Percentiles rank a stretch among this genome's conserved stretches.
Evolutionary conservation across 352 stramenopile species (phyloP).

Genomic region (Globisporangium solare): DNA sequence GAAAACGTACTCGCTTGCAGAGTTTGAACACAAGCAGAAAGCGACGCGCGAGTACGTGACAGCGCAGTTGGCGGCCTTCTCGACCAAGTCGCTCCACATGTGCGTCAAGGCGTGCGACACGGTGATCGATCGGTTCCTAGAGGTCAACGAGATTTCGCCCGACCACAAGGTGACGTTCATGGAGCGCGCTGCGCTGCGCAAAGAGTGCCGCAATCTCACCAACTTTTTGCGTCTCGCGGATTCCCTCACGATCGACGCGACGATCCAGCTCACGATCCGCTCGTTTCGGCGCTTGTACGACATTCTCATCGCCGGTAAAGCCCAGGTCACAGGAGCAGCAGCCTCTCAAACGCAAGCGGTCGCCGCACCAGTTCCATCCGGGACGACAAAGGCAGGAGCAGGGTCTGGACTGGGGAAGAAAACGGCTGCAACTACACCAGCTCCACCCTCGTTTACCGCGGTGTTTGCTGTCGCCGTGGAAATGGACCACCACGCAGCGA

Average conservation of each 20-base stretch:
- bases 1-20: constrained; percentile 74
- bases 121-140: constrained; percentile 91
- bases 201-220: constrained; percentile 89
- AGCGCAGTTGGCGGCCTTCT: constrained; percentile 60
- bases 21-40: constrained; percentile 79
- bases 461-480: constrained; percentile 66
- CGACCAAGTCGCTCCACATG: constrained; percentile 61
- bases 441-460: constrained; percentile 33
- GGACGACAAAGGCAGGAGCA: not conserved
- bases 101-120: constrained; percentile 89
- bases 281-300: constrained; percentile 65
- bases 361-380: not conserved
- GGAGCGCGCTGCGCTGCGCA: constrained; percentile 89
- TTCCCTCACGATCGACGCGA: constrained; percentile 88
- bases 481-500: constrained; percentile 30
- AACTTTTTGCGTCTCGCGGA: constrained; percentile 92
- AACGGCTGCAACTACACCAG: not conserved
- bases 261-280: constrained; percentile 81
- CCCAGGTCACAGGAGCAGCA: constrained; percentile 12
- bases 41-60: constrained; percentile 45
- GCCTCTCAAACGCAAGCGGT: not conserved
- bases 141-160: constrained; percentile 88
- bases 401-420: no score
- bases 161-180: constrained; percentile 97
- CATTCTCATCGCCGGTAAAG: constrained; percentile 47